Evolutionary conservation across 257 asterid genomes (phyloP).

Genomic region (Ocimum tenuiflorum): DNA sequence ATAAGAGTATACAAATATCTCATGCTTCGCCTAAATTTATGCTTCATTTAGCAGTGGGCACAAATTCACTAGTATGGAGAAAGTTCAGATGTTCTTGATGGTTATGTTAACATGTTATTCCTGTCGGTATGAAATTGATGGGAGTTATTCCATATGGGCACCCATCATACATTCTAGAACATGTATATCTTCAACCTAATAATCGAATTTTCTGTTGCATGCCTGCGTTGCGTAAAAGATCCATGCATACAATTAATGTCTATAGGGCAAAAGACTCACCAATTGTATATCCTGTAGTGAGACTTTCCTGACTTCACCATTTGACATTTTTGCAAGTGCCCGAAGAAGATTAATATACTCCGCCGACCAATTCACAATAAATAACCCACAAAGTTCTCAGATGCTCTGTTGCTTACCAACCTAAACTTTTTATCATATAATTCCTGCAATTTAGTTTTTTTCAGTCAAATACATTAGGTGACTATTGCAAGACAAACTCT

Average conservation of each 20-base stretch:
- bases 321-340: slow-evolving; percentile 43
- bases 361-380: no score
- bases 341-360: not conserved
- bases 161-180: not conserved
- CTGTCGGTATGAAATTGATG: not conserved
- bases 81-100: not conserved
- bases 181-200: not conserved
- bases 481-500: not conserved
- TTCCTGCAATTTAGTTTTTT: slow-evolving; percentile 12
- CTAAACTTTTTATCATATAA: not conserved
- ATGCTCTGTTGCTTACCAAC: no score
- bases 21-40: not conserved
- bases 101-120: not conserved
- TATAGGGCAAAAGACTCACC: slow-evolving; percentile 39
- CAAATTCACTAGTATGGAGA: not conserved
- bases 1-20: not conserved
- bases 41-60: not conserved
- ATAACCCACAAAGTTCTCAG: slow-evolving; percentile 12
- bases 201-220: not conserved
- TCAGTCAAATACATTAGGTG: not conserved
- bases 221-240: not conserved
- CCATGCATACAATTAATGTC: not conserved
- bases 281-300: slow-evolving; percentile 65
- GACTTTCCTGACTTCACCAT: slow-evolving; percentile 50
- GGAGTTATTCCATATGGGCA: not conserved